Evolutionary conservation across 169 alveolate genomes (phyloP), one percentile per base, ranked within the genome.

Genomic region (Theileria annulata): DNA sequence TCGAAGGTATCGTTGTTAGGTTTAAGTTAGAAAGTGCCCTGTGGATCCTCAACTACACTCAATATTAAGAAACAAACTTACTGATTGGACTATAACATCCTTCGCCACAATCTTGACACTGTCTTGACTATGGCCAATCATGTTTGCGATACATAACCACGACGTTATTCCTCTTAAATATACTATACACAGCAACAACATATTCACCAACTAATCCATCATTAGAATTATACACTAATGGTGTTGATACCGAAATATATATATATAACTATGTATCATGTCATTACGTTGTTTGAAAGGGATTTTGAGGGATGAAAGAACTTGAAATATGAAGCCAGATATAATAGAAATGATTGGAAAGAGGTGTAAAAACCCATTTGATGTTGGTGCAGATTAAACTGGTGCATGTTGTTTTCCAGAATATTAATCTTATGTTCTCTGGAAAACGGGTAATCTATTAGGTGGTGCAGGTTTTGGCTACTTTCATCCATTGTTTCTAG

Each of bases 91-190:
- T 5, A 82, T 70, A 28, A 77, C 49, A 13, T 82, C 81, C 80
- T 72, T 82, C 13, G 89, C 79, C 42, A 76, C 85, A 31, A 64
- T 75, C 66, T 82, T 71, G 23, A 82, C 59, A 3, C 54, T 62
- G 60, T 62, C n/a, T 27, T 37, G 59, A 58, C 3, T 48, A 25
- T 64, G 68, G 12, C 89, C 89, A 3, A 82, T 83, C 86, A 82
- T 75, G 28, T 82, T 82, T 25, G 89, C 89, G 35, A 77, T 77
- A 64, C 89, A 67, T 47, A 82, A 76, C 89, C 89, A 82, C 48
- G 51, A 66, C 13, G 86, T 48, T 17, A 82, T 37, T 2, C 89
- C 89, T 9, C 89, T 42, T 67, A 76, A 66, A 67, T 82, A 82
- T 35, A 82, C 21, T 2, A 75, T 59, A 10, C 79, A 64, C n/a